Conservation (phyloP, 148 eudicot genomes). For the Chenopodium album region DNA sequence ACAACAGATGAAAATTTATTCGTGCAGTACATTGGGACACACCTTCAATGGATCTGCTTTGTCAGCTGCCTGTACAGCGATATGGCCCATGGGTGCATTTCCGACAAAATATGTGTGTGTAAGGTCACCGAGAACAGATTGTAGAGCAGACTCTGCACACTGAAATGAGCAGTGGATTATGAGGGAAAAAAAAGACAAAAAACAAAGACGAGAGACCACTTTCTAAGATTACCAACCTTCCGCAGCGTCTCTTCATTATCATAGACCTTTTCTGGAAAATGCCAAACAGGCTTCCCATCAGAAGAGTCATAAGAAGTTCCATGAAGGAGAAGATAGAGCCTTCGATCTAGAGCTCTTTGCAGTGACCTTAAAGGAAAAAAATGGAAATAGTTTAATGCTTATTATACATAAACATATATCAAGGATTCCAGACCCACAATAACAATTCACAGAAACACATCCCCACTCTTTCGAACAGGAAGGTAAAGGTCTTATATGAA, state of each 20-base stretch:
- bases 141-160: conserved; percentile 85
- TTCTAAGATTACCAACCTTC: conserved; percentile 47
- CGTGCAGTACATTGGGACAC: conserved; percentile 9
- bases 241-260: conserved; percentile 85
- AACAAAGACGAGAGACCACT: neutral
- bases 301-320: conserved; percentile 58
- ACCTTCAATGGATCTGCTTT: conserved; percentile 52
- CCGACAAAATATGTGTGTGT: conserved; percentile 83
- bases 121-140: conserved; percentile 79
- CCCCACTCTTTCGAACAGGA: neutral
- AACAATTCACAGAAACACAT: too few species aligned
- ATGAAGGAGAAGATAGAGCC: conserved; percentile 82
- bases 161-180: conserved; percentile 32
- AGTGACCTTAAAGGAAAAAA: conserved; percentile 58
- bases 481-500: neutral
- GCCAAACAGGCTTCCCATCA: conserved; percentile 67
- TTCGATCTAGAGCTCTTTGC: conserved; percentile 88
- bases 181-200: neutral
- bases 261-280: conserved; percentile 90
- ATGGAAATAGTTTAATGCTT: neutral
- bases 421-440: neutral
- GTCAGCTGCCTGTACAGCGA: conserved; percentile 47
- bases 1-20: neutral
- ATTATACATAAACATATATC: neutral
- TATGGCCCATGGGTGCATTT: conserved; percentile 95